Evolutionary conservation across 371 early-diverging fungal species (phyloP), one percentile per base, ranked within the genome.

Genomic region (Mucor plumbeus): DNA sequence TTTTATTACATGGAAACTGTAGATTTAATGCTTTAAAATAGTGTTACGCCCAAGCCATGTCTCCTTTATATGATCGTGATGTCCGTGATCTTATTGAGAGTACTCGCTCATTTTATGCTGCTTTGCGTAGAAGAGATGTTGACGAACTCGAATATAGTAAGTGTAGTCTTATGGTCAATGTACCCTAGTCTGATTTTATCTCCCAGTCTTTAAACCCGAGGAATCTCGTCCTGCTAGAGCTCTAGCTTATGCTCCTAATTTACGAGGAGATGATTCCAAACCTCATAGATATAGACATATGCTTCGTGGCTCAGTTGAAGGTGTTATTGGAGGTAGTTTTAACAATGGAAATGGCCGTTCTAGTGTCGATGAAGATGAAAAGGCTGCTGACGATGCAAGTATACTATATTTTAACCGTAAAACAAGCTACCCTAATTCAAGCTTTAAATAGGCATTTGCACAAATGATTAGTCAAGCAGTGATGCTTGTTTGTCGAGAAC

Each of bases 401-500:
- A 14, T 17, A 47, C 59, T 8, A 26, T 4, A 21, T 21, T 10
- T 0, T 50, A 48, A 4, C 0, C 14, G 15, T 19, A n/a, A 40
- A 7, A 41, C 39, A n/a, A 26, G 1, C 26, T 26, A 26, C 26
- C 26, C 26, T 26, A 26, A 26, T 3, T 26, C 26, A 26, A 26
- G 26, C 26, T 26, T 26, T 3, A 26, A 26, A 26, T 70, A 87
- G 84, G 78, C 83, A 8, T 85, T 87, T 73, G 72, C 77, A 5
- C 82, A 87, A 58, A 67, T 81, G 68, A 77, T 88, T 38, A 73
- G 70, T 4, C 83, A 83, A 59, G 69, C 81, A 15, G 67, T 82
- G 3, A 79, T 83, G 63, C 70, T 80, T 13, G 73, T 88, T 0
- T 73, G 77, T 15, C 76, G 90, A 59, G 92, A 95, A 69, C 93